Base-by-base conservation (phyloP, 1,139 yeast genomes). In the Candida sp. region DNA sequence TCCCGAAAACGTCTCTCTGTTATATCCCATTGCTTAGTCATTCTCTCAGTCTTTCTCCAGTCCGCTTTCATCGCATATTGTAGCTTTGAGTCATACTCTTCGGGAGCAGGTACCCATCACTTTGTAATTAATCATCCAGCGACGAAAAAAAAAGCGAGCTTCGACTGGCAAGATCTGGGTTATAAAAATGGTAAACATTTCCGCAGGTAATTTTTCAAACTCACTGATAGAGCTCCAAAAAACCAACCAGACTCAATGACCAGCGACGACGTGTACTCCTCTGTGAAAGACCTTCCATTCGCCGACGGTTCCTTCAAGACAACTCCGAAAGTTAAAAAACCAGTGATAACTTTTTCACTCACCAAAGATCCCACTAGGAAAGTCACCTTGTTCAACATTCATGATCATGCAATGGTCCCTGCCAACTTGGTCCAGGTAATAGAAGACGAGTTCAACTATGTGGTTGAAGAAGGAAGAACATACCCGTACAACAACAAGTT, bases 381-480 rank as follows among this genome's bases (percentile, higher is more conserved):
- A 1, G 81, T 73, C 1, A 75, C 80, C 3, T 57, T 77, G 22
- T 58, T 75, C 37, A 73, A 77, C 0, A 65, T 70, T 7, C 71
- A 72, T 52, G 62, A 63, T 32, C 40, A 58, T 5, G 45, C 52
- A 1, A 67, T 62, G 11, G 67, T 80, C 5, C 85, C 86, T 0
- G 47, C 46, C 5, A 58, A 57, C 3, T 65, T 82, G 34, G 44
- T 78, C 11, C 62, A 63, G 17, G 67, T 66, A 1, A 52, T 78
- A 28, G 70, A 67, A 42, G 62, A 68, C 6, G 78, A 78, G 49
- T 73, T 80, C 65, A 78, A 80, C 56, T 61, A 63, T 41, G 75
- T 81, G 11, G 70, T 83, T 1, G 81, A 73, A 25, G 82, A 77
- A 55, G 87, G 87, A 2, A 59, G 58, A 39, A 82, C 86, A 0